Base-by-base conservation (phyloP, 139 green algal species). In the Volvox reticuliferus region DNA sequence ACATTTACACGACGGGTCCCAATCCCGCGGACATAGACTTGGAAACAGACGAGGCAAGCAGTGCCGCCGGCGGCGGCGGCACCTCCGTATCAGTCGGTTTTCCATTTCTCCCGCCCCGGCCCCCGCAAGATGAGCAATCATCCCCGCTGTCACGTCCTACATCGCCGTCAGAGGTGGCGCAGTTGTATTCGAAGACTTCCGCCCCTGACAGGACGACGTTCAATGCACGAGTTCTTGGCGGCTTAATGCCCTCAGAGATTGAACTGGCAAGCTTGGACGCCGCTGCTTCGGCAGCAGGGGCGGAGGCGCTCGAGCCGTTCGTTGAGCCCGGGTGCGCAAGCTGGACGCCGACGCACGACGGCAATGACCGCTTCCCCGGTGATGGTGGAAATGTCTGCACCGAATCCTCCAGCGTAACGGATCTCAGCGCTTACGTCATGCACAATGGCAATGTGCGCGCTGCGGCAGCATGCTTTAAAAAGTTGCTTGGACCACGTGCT, bases 401-500 rank as follows among this genome's bases (percentile, higher is more conserved):
- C 1, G 71, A 75, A 33, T 22, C 3, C n/a, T 55, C 44, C 5
- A 55, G 44, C 44, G 44, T 33, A 32, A 32, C 14, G 36, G 0
- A 17, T 32, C 67, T 86, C 14, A 44, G 79, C 50, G 6, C 18
- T 16, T 82, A 68, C 50, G 85, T 89, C 37, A 82, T 89, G 85
- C 37, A 82, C 69, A 12, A 22, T 0, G 85, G 85, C 36, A 82
- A 82, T 50, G 32, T 65, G 44, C 85, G 85, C 18, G n/a, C 28
- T 1, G 85, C 85, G 14, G n/a, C 19, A 2, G n/a, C 26, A 5
- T 36, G 68, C 28, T 89, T 73, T 67, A 69, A 71, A 26, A 71
- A 71, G 69, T 44, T 89, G 28, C 85, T 89, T 28, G 85, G 85
- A 26, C 44, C 69, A 50, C 85, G 68, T 12, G 85, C 85, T 14